A percentile compares a stretch with the other conserved stretches of the same genome.
These are phyloP conservation scores for Cerrena zonata DNA, from an alignment of 1,284 basidiomycete species.

Conservation along the genomic window DNA sequence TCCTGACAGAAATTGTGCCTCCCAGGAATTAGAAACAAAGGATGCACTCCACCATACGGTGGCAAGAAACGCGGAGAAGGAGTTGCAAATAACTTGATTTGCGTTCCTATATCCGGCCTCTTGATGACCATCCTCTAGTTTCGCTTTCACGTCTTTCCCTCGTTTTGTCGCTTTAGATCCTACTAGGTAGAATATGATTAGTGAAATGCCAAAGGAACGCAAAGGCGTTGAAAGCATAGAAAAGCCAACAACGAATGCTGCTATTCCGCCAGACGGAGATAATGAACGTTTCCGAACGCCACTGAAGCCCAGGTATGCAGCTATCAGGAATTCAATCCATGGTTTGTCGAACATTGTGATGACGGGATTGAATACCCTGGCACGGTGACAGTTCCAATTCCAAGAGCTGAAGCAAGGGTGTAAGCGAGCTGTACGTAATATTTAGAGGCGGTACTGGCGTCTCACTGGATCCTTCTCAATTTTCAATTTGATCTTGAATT, in stretches of 20 bases:
- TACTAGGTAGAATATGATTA: slow-evolving; percentile 79
- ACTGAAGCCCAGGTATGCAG: slow-evolving; percentile 40
- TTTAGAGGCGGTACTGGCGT: too few species aligned
- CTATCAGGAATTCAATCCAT: slow-evolving; percentile 29
- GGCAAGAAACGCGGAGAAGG: slow-evolving; percentile 63
- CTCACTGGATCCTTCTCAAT: not conserved
- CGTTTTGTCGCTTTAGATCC: slow-evolving; percentile 85
- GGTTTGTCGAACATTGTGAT: slow-evolving; percentile 3
- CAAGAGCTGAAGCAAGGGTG: too few species aligned
- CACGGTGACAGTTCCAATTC: too few species aligned
- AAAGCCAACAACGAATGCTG: slow-evolving; percentile 73
- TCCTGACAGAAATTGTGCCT: slow-evolving; percentile 17
- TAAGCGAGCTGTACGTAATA: too few species aligned
- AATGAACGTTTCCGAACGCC: slow-evolving; percentile 57
- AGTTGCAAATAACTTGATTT: slow-evolving; percentile 80
- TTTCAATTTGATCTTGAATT: not conserved
- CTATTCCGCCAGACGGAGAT: slow-evolving; percentile 65
- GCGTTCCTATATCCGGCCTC: slow-evolving; percentile 67
- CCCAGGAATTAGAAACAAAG: slow-evolving; percentile 39
- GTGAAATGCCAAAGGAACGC: slow-evolving; percentile 62
- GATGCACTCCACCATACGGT: slow-evolving; percentile 59
- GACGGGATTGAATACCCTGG: too few species aligned
- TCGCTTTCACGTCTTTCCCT: slow-evolving; percentile 63
- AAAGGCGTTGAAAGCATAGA: slow-evolving; percentile 56
- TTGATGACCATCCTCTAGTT: slow-evolving; percentile 75